Evolutionary conservation across 108 stramenopile species (phyloP).

Genomic region (Bacterosira constricta): DNA sequence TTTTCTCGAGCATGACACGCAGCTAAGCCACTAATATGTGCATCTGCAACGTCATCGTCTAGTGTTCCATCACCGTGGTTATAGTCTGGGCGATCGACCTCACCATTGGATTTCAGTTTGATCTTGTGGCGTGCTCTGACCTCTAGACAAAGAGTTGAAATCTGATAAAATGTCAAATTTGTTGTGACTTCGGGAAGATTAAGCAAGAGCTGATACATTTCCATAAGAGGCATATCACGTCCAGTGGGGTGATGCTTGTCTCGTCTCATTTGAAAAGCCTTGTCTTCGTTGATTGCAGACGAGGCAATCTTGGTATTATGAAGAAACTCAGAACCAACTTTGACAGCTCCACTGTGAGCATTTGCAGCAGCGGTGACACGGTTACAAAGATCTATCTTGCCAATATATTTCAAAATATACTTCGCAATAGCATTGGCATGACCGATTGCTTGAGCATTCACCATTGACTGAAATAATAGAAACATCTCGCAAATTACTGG

Average conservation of each 20-base stretch:
- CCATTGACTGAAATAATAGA: neutral
- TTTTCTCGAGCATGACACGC: no score
- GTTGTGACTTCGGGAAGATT: neutral
- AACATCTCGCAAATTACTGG: neutral
- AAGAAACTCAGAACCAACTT: neutral
- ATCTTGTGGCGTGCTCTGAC: no score
- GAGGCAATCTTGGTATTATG: neutral
- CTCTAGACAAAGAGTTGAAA: no score
- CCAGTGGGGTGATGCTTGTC: neutral
- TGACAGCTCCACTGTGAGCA: neutral
- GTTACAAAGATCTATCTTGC: neutral
- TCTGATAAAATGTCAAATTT: neutral
- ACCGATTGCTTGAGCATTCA: neutral
- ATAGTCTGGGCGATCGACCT: no score
- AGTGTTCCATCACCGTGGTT: no score
- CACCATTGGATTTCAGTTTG: no score
- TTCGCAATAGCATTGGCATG: neutral
- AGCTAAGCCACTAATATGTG: no score
- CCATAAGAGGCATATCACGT: neutral
- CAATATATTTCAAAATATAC: slow-evolving; percentile 1
- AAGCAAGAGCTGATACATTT: neutral
- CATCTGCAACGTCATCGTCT: no score
- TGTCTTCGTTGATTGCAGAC: neutral
- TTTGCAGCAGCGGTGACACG: neutral
- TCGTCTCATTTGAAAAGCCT: neutral